A percentile compares a stretch with the other conserved stretches of the same genome.
These are phyloP conservation scores for Diplodia intermedia DNA, from an alignment of 2,329 filamentous ascomycete species.

Conservation along the genomic window DNA sequence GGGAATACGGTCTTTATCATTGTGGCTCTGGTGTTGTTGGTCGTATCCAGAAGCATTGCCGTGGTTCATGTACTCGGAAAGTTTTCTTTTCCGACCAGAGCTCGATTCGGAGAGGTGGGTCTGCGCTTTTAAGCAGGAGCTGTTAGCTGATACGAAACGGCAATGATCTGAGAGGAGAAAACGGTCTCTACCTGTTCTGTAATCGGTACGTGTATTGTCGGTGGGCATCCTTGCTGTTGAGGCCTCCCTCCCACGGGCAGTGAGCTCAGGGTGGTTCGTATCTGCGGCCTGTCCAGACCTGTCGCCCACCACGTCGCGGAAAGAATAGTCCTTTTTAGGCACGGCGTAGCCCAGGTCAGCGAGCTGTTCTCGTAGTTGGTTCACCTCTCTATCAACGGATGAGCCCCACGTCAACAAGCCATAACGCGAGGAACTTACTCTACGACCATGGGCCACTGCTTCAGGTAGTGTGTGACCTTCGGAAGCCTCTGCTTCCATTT, in stretches of 20 bases:
- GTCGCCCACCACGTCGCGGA: neutral
- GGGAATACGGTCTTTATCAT: neutral
- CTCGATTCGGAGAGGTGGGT: slow-evolving; percentile 6
- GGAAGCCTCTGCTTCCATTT: slow-evolving; percentile 44
- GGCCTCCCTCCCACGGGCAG: neutral
- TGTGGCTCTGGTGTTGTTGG: neutral
- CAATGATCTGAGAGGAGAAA: neutral
- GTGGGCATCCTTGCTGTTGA: neutral
- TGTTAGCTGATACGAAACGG: neutral
- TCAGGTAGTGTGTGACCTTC: slow-evolving; percentile 47
- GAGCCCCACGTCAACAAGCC: neutral
- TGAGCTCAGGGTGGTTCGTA: neutral
- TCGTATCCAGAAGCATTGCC: neutral
- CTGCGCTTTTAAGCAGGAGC: neutral
- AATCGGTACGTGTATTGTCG: slow-evolving; percentile 1
- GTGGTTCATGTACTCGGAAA: neutral
- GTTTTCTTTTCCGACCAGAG: slow-evolving; percentile 13
- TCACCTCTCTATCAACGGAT: slow-evolving; percentile 24
- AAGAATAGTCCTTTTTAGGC: slow-evolving; percentile 25
- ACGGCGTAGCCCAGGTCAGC: slow-evolving; percentile 29
- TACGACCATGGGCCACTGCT: slow-evolving; percentile 44
- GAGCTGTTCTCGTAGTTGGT: slow-evolving; percentile 29
- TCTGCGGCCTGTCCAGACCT: too few relatives aligned
- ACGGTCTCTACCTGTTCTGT: neutral
- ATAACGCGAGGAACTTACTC: slow-evolving; percentile 35